Evolutionary conservation across 768 basidiomycete genomes (phyloP).

Genomic region (Postia placenta): DNA sequence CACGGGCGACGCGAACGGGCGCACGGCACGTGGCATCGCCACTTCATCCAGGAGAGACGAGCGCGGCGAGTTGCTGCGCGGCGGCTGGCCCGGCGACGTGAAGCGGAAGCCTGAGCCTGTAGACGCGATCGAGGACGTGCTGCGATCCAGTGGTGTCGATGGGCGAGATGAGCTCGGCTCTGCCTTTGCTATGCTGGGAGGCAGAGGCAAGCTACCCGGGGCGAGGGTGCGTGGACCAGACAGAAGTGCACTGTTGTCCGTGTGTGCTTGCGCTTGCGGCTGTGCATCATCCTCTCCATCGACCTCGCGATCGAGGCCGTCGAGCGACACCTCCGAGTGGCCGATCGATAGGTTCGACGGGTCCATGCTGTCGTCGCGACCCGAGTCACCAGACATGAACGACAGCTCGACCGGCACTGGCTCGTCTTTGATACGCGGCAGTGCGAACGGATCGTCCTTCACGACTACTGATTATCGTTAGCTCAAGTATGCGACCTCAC

Average conservation of each 20-base stretch:
- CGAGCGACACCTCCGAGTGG: conserved; percentile 30
- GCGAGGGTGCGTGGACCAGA: background rate
- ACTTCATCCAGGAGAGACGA: background rate
- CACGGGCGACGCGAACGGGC: background rate
- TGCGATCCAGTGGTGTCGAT: conserved; percentile 1
- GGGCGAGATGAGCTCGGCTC: background rate
- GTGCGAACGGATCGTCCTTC: conserved; percentile 18
- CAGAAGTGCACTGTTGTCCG: background rate
- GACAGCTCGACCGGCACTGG: conserved; percentile 18
- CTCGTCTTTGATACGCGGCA: conserved; percentile 22
- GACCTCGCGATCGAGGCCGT: conserved; percentile 27
- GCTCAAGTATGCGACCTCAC: too few relatives aligned
- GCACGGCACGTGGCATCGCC: background rate
- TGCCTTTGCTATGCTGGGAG: background rate
- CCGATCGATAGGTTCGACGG: conserved; percentile 23
- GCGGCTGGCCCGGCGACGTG: background rate
- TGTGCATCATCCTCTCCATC: conserved; percentile 16
- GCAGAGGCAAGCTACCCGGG: background rate
- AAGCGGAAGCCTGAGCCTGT: background rate
- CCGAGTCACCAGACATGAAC: conserved; percentile 16
- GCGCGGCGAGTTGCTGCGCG: background rate
- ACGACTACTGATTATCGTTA: conserved; percentile 1
- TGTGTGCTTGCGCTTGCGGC: background rate
- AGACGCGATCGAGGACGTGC: background rate
- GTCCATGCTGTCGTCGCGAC: conserved; percentile 9